Evolutionary conservation across 2,329 filamentous ascomycete genomes (phyloP).

Genomic region (Cladophialophora psammophila): DNA sequence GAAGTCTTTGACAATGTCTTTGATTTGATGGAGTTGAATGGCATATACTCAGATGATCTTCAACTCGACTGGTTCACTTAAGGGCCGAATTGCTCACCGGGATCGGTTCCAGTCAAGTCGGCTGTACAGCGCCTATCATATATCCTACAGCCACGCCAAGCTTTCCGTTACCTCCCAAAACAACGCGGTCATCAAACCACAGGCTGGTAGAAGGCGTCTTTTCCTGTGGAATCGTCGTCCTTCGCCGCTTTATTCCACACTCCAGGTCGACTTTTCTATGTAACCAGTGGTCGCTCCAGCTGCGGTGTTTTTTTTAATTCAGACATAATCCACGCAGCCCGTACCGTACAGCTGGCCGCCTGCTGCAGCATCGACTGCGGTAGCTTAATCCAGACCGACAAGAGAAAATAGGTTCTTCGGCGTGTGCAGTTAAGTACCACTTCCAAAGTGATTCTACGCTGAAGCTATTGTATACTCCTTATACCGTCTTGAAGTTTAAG

Average conservation of each 20-base stretch:
- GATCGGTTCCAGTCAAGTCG: neutral
- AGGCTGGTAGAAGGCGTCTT: neutral
- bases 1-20: constrained; percentile 2
- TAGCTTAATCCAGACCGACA: constrained; percentile 50
- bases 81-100: neutral
- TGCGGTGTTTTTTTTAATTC: neutral
- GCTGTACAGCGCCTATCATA: neutral
- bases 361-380: constrained; percentile 50
- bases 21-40: constrained; percentile 11
- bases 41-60: constrained; percentile 14
- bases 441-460: too few relatives aligned
- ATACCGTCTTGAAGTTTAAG: too few relatives aligned
- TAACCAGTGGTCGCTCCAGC: neutral
- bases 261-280: too few relatives aligned
- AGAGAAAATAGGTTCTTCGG: constrained; percentile 51
- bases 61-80: constrained; percentile 13
- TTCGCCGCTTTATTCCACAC: too few relatives aligned
- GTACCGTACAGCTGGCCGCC: constrained; percentile 42
- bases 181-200: too few relatives aligned
- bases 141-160: neutral
- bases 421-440: too few relatives aligned
- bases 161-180: neutral
- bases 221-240: too few relatives aligned
- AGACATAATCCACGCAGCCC: neutral
- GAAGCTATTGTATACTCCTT: too few relatives aligned